A percentile compares a stretch with the other conserved stretches of the same genome.
These are phyloP conservation scores for Xylariaceae sp. DNA, from an alignment of 2,329 filamentous ascomycete species.

Conservation along the genomic window DNA sequence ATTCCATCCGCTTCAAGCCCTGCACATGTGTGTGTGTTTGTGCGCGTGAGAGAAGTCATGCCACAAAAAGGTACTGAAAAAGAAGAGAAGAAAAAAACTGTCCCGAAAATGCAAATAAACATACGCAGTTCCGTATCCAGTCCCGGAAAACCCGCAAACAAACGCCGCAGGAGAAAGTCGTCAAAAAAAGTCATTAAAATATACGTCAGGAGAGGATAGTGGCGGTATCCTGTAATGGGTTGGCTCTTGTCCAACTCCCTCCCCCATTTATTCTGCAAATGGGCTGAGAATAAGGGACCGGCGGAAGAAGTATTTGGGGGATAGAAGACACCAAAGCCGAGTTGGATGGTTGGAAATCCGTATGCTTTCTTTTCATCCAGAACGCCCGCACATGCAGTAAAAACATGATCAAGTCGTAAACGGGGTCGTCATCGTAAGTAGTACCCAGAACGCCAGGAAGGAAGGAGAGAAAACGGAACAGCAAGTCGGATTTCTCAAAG, in stretches of 20 bases:
- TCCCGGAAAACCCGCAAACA: neutral
- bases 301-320: neutral
- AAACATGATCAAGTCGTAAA: slow-evolving; percentile 38
- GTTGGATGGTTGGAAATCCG: slow-evolving; percentile 12
- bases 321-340: slow-evolving; percentile 3
- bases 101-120: neutral
- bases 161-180: neutral
- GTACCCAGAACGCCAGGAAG: slow-evolving; percentile 21
- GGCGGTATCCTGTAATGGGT: neutral
- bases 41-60: too few relatives aligned
- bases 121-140: neutral
- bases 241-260: neutral
- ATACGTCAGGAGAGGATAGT: neutral
- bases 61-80: too few relatives aligned
- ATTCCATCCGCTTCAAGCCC: slow-evolving; percentile 3
- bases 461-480: slow-evolving; percentile 17
- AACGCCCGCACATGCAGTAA: slow-evolving; percentile 41
- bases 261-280: slow-evolving; percentile 1
- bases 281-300: neutral
- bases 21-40: too few relatives aligned
- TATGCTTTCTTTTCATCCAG: slow-evolving; percentile 20
- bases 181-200: neutral
- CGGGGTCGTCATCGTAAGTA: slow-evolving; percentile 38
- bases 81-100: neutral
- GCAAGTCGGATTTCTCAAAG: neutral